These are phyloP conservation scores for Puccinia coronata DNA, from an alignment of 1,284 basidiomycete species.

Conservation along the genomic window DNA sequence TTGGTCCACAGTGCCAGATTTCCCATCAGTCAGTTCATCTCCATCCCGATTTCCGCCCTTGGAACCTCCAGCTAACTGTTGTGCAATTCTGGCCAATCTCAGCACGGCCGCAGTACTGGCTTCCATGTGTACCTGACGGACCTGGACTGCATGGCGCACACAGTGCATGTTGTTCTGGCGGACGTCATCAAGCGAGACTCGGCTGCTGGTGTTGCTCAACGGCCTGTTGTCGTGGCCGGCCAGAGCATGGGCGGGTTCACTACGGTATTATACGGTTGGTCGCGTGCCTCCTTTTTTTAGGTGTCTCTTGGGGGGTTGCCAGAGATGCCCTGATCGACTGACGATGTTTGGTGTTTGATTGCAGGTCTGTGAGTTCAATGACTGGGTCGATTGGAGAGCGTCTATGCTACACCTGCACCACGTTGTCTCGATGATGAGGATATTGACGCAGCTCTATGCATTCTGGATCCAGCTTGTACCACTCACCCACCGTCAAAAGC, in stretches of 20 bases:
- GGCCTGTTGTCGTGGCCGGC: constrained; percentile 32
- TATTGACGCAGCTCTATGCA: neutral
- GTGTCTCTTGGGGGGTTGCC: neutral
- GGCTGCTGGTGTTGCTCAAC: constrained; percentile 18
- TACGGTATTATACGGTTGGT: constrained; percentile 34
- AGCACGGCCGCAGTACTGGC: constrained; percentile 49
- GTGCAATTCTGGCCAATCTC: neutral
- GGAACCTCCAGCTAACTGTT: neutral
- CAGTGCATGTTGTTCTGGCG: constrained; percentile 31
- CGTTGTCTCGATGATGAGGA: neutral
- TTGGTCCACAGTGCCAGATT: constrained; percentile 22
- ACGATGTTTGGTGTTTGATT: neutral
- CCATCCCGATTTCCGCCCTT: neutral
- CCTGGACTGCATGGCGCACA: constrained; percentile 38
- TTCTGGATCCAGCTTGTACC: constrained; percentile 26
- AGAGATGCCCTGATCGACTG: neutral
- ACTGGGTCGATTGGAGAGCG: neutral
- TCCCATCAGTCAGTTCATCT: constrained; percentile 21
- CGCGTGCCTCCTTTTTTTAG: neutral
- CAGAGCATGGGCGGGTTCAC: constrained; percentile 45
- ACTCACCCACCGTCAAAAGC: constrained; percentile 16
- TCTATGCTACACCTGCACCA: neutral
- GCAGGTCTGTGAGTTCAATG: constrained; percentile 15
- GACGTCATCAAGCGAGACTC: constrained; percentile 42
- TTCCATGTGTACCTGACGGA: constrained; percentile 36